Evolutionary conservation across 108 stramenopile genomes (phyloP).

Genomic region (Nannochloropsis gaditana): DNA sequence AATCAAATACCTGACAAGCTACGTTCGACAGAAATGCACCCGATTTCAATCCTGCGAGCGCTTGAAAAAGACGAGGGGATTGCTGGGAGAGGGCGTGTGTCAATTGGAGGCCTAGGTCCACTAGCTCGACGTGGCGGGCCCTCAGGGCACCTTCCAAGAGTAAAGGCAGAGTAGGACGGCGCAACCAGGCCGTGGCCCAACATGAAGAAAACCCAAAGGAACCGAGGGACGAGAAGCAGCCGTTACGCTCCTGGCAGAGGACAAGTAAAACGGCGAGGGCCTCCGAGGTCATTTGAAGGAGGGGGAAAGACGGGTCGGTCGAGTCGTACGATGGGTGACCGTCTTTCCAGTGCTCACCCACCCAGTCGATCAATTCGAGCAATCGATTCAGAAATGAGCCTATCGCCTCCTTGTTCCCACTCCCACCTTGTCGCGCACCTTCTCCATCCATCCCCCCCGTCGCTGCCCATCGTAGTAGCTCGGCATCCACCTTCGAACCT

Average conservation of each 20-base stretch:
- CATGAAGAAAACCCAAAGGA: neutral
- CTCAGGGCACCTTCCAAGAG: neutral
- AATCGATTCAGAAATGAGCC: neutral
- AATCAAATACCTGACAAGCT: slow-evolving; percentile 11
- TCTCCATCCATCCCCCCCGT: neutral
- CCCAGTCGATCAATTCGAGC: neutral
- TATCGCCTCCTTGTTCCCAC: neutral
- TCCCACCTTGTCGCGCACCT: neutral
- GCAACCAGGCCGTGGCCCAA: neutral
- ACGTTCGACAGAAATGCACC: neutral
- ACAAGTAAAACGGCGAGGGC: slow-evolving; percentile 2
- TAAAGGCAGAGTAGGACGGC: neutral
- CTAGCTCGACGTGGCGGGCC: neutral
- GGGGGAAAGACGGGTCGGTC: neutral
- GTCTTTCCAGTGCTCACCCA: neutral
- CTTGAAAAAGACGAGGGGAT: neutral
- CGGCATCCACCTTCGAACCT: neutral
- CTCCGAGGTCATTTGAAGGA: neutral
- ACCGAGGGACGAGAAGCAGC: neutral
- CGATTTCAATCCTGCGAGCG: neutral
- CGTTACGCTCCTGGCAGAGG: neutral
- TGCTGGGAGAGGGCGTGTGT: neutral
- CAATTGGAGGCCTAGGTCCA: neutral
- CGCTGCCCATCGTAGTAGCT: neutral
- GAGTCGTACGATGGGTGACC: neutral